Percentiles rank a stretch among this genome's conserved stretches.
These are phyloP conservation scores for Coix lacrymajobi DNA, from an alignment of 176 grass and related monocot species.

Conservation along the genomic window DNA sequence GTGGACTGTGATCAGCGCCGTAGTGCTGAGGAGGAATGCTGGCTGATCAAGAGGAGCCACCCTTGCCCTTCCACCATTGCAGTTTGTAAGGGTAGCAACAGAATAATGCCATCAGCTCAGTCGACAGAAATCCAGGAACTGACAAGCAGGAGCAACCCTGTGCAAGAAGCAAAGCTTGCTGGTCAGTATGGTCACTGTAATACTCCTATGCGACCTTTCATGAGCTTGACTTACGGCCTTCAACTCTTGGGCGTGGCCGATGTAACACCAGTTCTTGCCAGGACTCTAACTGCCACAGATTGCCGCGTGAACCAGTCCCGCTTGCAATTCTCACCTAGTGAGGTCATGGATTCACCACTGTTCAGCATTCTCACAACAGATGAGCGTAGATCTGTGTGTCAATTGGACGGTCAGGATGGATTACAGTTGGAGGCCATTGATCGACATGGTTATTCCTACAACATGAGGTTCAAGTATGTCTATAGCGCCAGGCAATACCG, in stretches of 20 bases:
- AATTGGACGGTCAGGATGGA: not conserved
- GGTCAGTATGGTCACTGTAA: not conserved
- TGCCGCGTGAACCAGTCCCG: not conserved
- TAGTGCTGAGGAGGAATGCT: not conserved
- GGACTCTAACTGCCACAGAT: not conserved
- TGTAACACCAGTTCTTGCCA: conserved; percentile 5
- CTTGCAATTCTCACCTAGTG: not conserved
- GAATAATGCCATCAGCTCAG: not conserved
- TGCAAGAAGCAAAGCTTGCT: not conserved
- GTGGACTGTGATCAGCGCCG: not conserved
- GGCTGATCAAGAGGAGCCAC: not conserved
- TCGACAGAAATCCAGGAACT: not conserved
- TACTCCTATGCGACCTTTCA: not conserved
- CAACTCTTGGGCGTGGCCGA: not conserved
- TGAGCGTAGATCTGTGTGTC: not conserved
- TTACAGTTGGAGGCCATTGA: not conserved
- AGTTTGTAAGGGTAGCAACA: not conserved
- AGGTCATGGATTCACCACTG: not conserved
- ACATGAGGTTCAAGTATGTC: not conserved
- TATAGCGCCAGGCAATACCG: not conserved
- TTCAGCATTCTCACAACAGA: not conserved
- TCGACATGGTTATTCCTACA: not conserved
- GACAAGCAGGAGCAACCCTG: not conserved
- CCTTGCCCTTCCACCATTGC: not conserved
- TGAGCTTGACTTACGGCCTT: not conserved